phyloP scores from a whole-genome alignment of 2,329 filamentous ascomycete genomes.

The Xylaria polymorpha region DNA sequence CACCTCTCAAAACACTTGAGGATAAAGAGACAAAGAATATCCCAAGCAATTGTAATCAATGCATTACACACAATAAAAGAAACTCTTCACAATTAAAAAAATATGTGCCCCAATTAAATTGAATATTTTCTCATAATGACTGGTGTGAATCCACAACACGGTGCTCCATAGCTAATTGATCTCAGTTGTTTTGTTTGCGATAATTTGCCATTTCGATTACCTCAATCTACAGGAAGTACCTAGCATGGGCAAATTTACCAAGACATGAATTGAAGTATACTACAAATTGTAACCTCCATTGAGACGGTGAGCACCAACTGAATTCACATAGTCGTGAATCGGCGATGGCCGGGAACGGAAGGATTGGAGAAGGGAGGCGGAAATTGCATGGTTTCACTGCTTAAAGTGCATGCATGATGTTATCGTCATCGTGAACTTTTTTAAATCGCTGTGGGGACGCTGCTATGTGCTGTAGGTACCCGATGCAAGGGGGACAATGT shows the following conservation, averaged over 20 bases:
- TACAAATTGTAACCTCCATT: neutral
- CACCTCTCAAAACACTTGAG: conserved; percentile 44
- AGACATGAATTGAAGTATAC: neutral
- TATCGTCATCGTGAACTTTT: conserved; percentile 19
- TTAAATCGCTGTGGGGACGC: conserved; percentile 12
- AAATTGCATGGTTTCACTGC: conserved; percentile 26
- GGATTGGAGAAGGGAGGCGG: neutral
- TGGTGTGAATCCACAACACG: neutral
- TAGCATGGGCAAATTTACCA: conserved; percentile 15
- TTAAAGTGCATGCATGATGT: conserved; percentile 16
- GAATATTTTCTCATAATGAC: neutral
- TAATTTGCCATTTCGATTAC: neutral
- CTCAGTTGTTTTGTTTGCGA: neutral
- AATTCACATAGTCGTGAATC: conserved; percentile 4
- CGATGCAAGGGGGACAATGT: conserved; percentile 15
- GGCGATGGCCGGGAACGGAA: conserved; percentile 9
- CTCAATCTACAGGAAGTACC: neutral
- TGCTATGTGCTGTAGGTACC: conserved; percentile 12
- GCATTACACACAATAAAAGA: conserved; percentile 36
- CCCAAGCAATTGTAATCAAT: conserved; percentile 41
- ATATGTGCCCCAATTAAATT: neutral
- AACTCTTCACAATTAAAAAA: conserved; percentile 16
- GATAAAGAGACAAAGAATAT: conserved; percentile 35
- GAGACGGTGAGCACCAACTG: conserved; percentile 14
- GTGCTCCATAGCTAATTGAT: neutral